phyloP scores from a whole-genome alignment of 768 basidiomycete genomes.

The Psilocybe cyanescens region DNA sequence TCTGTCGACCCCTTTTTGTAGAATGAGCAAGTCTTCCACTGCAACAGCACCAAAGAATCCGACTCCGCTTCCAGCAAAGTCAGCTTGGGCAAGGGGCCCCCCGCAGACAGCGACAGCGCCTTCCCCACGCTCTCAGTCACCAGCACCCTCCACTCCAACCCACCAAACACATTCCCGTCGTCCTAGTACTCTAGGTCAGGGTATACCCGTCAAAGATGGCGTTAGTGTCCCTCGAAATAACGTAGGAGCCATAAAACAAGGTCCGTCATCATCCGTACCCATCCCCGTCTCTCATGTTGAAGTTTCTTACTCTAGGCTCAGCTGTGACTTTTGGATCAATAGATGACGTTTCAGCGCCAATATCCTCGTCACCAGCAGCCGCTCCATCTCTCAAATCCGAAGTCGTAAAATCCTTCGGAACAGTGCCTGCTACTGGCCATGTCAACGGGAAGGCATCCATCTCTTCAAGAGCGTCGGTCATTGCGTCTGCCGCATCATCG shows the following conservation, averaged over 20 bases:
- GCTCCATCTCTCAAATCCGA: constrained; percentile 69
- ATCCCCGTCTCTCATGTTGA: constrained; percentile 10
- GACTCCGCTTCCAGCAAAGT: constrained; percentile 75
- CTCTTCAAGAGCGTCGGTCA: constrained; percentile 40
- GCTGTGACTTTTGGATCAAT: constrained; percentile 90
- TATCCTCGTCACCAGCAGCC: constrained; percentile 83
- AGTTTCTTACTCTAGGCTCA: constrained; percentile 45
- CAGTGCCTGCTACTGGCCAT: constrained; percentile 64
- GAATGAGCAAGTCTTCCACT: constrained; percentile 95
- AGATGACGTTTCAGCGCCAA: constrained; percentile 76
- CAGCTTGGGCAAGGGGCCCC: constrained; percentile 92
- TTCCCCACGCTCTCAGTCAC: constrained; percentile 79
- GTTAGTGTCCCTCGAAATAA: constrained; percentile 72
- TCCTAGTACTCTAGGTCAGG: constrained; percentile 73
- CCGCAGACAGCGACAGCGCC: constrained; percentile 64
- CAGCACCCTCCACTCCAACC: constrained; percentile 59
- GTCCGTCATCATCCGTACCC: constrained; percentile 38
- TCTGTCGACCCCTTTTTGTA: constrained; percentile 31
- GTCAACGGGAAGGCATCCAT: constrained; percentile 67
- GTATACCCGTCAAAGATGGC: constrained; percentile 78
- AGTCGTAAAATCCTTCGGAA: constrained; percentile 82
- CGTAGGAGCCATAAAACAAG: constrained; percentile 70
- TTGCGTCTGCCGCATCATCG: constrained; percentile 31
- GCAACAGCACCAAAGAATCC: constrained; percentile 73
- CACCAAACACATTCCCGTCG: constrained; percentile 74